phyloP scores from a whole-genome alignment of 2,329 filamentous ascomycete species.

The Clarireedia sp. region DNA sequence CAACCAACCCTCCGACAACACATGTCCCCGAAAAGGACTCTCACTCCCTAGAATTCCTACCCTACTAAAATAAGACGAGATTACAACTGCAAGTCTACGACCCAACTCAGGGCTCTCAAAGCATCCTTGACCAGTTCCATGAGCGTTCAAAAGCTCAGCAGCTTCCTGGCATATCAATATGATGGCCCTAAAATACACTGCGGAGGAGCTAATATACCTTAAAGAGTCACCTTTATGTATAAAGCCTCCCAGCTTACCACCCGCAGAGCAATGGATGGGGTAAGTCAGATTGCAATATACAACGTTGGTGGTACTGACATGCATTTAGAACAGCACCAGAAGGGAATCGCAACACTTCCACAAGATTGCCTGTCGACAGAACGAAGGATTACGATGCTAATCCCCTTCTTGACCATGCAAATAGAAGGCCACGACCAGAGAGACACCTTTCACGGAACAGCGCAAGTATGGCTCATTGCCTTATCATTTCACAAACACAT shows the following conservation, averaged over 20 bases:
- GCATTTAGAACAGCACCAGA: conserved; percentile 24
- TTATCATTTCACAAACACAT: conserved; percentile 16
- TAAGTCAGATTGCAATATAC: conserved; percentile 33
- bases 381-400: conserved; percentile 32
- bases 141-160: not conserved
- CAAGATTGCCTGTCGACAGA: conserved; percentile 40
- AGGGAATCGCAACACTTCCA: conserved; percentile 23
- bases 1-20: no score
- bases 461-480: conserved; percentile 40
- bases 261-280: conserved; percentile 96
- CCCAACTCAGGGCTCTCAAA: not conserved
- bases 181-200: conserved; percentile 51
- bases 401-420: conserved; percentile 29
- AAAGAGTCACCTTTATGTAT: conserved; percentile 69
- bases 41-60: no score
- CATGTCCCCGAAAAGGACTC: no score
- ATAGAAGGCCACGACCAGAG: conserved; percentile 38
- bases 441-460: conserved; percentile 47
- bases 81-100: no score
- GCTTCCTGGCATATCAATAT: conserved; percentile 7
- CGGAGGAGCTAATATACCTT: conserved; percentile 67
- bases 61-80: no score
- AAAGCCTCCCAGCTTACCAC: conserved; percentile 72
- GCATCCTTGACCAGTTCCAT: not conserved
- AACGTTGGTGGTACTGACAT: conserved; percentile 16